Conservation (phyloP, 2,329 filamentous ascomycete genomes). For the Rutstroemia sp. region DNA sequence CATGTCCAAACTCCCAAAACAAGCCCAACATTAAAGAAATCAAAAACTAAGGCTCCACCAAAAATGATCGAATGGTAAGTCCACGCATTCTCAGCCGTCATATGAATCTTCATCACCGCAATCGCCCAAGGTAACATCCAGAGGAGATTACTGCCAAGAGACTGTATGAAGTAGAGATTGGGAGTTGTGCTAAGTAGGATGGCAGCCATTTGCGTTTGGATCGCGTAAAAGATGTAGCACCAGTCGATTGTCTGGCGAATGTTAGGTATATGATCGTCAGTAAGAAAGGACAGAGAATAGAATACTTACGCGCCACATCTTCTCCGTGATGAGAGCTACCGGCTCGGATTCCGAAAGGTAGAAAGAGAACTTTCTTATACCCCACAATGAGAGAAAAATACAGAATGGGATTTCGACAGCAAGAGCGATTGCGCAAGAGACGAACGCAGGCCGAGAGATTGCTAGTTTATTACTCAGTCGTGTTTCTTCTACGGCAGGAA, state of each 20-base stretch:
- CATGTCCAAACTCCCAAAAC: constrained; percentile 16
- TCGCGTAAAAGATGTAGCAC: constrained; percentile 65
- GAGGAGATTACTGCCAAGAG: constrained; percentile 56
- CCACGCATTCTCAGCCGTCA: constrained; percentile 53
- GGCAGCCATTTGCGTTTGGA: constrained; percentile 56
- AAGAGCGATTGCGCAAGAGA: constrained; percentile 46
- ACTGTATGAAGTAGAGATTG: constrained; percentile 61
- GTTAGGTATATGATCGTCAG: no score
- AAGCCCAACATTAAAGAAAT: constrained; percentile 36
- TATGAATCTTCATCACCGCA: constrained; percentile 41
- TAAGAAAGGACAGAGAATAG: no score
- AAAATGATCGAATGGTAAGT: constrained; percentile 60
- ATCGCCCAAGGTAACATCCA: constrained; percentile 69
- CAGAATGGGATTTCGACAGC: constrained; percentile 54
- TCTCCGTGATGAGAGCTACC: constrained; percentile 52
- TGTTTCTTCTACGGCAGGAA: background rate
- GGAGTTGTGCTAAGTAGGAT: constrained; percentile 56
- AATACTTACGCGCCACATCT: constrained; percentile 41
- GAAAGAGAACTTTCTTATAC: constrained; percentile 51
- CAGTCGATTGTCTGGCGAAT: constrained; percentile 41
- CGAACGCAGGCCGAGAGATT: constrained; percentile 45
- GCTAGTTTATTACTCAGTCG: background rate
- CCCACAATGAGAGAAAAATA: constrained; percentile 52
- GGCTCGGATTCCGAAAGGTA: constrained; percentile 51
- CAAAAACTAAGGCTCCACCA: constrained; percentile 61